A percentile compares a stretch with the other conserved stretches of the same genome.
These are phyloP conservation scores for Hanseniaspora meyeri DNA, from an alignment of 805 yeast species.

Conservation along the genomic window DNA sequence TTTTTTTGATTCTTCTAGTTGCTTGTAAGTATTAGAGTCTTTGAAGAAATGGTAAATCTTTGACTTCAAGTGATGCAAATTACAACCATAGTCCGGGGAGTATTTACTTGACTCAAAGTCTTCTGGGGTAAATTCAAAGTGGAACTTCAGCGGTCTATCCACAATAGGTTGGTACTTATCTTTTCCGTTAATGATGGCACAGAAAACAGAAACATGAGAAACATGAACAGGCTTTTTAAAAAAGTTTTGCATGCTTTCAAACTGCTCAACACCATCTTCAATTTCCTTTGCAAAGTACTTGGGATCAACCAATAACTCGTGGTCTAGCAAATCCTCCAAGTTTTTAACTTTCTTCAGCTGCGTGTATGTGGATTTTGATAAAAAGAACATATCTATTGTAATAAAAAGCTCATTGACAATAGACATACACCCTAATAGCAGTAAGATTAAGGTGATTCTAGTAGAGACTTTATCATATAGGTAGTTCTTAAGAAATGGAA, in stretches of 20 bases:
- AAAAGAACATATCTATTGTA: slow-evolving; percentile 26
- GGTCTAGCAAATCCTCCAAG: slow-evolving; percentile 24
- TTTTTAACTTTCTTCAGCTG: slow-evolving; percentile 24
- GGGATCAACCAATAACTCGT: slow-evolving; percentile 24
- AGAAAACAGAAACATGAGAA: slow-evolving; percentile 53
- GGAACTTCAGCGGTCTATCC: slow-evolving; percentile 39
- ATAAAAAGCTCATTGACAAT: slow-evolving; percentile 26
- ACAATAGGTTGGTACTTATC: slow-evolving; percentile 18
- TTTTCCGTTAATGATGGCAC: slow-evolving; percentile 30
- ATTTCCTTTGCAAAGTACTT: slow-evolving; percentile 27
- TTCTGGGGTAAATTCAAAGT: slow-evolving; percentile 71
- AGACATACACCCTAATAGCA: slow-evolving; percentile 26
- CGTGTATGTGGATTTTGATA: slow-evolving; percentile 26
- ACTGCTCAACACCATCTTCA: slow-evolving; percentile 26
- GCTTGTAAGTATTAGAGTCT: slow-evolving; percentile 30
- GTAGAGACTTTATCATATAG: slow-evolving; percentile 25
- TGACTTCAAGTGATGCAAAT: slow-evolving; percentile 46
- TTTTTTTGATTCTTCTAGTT: slow-evolving; percentile 16
- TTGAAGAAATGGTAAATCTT: slow-evolving; percentile 46
- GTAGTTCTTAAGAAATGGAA: slow-evolving; percentile 15
- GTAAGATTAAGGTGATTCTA: slow-evolving; percentile 25
- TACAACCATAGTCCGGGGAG: slow-evolving; percentile 60
- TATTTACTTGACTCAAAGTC: slow-evolving; percentile 45
- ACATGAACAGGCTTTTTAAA: slow-evolving; percentile 67
- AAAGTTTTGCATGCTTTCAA: slow-evolving; percentile 43